Evolutionary conservation across 176 grass and related monocot genomes (phyloP).

Genomic region (Raddia distichophylla): DNA sequence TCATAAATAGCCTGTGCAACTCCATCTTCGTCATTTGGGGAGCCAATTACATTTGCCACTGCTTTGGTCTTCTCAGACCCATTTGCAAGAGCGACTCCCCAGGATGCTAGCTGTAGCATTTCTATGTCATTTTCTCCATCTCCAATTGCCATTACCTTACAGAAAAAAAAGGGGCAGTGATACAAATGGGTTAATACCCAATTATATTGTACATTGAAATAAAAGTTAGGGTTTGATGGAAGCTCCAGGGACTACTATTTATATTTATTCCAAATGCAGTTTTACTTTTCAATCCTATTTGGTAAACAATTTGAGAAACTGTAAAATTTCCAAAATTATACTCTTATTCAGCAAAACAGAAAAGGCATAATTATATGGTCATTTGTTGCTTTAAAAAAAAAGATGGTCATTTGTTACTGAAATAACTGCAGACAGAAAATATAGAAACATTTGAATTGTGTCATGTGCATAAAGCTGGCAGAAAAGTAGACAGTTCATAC

Average conservation of each 20-base stretch:
- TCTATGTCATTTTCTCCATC: slow-evolving; percentile 98
- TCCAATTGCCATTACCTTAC: slow-evolving; percentile 93
- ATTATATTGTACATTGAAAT: background rate
- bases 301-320: background rate
- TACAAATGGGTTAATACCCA: background rate
- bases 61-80: slow-evolving; percentile 89
- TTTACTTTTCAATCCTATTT: background rate
- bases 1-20: slow-evolving; percentile 90
- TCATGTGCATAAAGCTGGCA: background rate
- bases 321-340: background rate
- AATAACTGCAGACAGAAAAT: background rate
- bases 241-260: background rate
- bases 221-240: background rate
- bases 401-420: background rate
- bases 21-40: slow-evolving; percentile 85
- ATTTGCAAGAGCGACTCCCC: slow-evolving; percentile 91
- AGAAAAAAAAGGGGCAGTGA: background rate
- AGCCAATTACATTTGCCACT: slow-evolving; percentile 73
- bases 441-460: background rate
- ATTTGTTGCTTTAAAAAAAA: background rate
- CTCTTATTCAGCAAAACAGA: background rate
- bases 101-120: slow-evolving; percentile 82
- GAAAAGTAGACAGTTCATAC: slow-evolving; percentile 48
- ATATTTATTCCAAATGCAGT: background rate
- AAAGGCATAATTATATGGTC: background rate